Base-by-base conservation (phyloP, 2,329 filamentous ascomycete species). In the Xylariaceae sp. region DNA sequence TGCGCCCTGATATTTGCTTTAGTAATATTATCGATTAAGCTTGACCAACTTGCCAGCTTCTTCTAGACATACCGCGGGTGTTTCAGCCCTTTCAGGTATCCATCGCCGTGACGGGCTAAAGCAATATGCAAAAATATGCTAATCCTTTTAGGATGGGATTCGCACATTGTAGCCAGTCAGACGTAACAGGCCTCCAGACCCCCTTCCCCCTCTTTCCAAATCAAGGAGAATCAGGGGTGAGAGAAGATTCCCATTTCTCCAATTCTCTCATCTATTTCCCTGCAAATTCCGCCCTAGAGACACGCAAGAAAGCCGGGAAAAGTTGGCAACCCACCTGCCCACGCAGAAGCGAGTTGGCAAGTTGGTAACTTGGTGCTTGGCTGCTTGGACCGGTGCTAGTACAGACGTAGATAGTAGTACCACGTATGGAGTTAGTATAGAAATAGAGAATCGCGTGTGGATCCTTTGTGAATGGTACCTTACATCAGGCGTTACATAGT, bases 391-490 rank as follows among this genome's bases (percentile, higher is more conserved):
- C 55, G 41, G 52, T 55, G 47, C 43, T 26, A 26, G 4, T 26
- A 26, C 23, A n/a, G n/a, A n/a, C n/a, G n/a, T n/a, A n/a, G n/a
- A n/a, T n/a, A n/a, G n/a, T n/a, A n/a, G n/a, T n/a, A n/a, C n/a
- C n/a, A n/a, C n/a, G n/a, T n/a, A n/a, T n/a, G n/a, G n/a, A n/a
- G n/a, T n/a, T n/a, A n/a, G n/a, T n/a, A n/a, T 26, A 4, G 4
- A 19, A 40, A 18, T 40, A 54, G 44, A 58, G 52, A 56, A 56
- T 57, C 45, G 44, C 51, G 18, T 58, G 62, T 64, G 63, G 61
- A 58, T 61, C 64, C 60, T 57, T 54, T 53, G 45, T 57, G 18
- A 51, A 50, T 53, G 60, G 66, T 68, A 67, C 66, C 66, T 37
- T 68, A 65, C 66, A 56, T 68, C 50, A 60, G 50, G 52, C 48